These are phyloP conservation scores for Linderniella brevidens DNA, from an alignment of 257 asterid genomes.

Conservation along the genomic window DNA sequence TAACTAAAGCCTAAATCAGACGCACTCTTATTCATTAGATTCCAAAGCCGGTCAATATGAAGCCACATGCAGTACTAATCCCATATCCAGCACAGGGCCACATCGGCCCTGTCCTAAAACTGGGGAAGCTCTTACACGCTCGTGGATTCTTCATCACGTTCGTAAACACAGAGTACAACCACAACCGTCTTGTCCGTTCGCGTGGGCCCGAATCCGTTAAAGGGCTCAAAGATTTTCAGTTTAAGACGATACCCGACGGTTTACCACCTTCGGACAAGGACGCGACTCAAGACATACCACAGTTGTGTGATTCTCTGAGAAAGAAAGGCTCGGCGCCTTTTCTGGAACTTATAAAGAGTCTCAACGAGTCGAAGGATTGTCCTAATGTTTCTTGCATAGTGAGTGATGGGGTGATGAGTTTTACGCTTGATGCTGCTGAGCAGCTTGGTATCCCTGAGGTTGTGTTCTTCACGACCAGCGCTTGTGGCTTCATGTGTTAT, in stretches of 20 bases:
- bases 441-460: conserved; percentile 22
- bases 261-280: conserved; percentile 21
- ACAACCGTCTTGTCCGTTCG: conserved; percentile 19
- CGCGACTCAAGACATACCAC: conserved; percentile 26
- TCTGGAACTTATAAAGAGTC: conserved; percentile 14
- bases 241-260: conserved; percentile 34
- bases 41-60: too few species aligned
- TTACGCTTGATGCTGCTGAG: conserved; percentile 27
- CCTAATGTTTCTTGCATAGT: conserved; percentile 24
- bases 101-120: conserved; percentile 23
- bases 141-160: conserved; percentile 31
- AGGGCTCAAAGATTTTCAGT: conserved; percentile 23
- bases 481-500: conserved; percentile 28
- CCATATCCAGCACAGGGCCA: conserved; percentile 46
- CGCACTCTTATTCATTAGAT: too few species aligned
- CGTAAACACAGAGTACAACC: conserved; percentile 37
- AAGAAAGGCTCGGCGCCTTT: conserved; percentile 18
- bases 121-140: conserved; percentile 26
- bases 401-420: conserved; percentile 33
- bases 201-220: conserved; percentile 21
- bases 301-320: conserved; percentile 16
- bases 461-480: conserved; percentile 22
- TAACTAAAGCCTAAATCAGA: too few species aligned
- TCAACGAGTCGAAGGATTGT: conserved; percentile 15
- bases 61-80: conserved; percentile 27